Evolutionary conservation across 179 eudicot genomes (phyloP), one percentile per base, ranked within the genome.

Genomic region (Gypsophila paniculata): DNA sequence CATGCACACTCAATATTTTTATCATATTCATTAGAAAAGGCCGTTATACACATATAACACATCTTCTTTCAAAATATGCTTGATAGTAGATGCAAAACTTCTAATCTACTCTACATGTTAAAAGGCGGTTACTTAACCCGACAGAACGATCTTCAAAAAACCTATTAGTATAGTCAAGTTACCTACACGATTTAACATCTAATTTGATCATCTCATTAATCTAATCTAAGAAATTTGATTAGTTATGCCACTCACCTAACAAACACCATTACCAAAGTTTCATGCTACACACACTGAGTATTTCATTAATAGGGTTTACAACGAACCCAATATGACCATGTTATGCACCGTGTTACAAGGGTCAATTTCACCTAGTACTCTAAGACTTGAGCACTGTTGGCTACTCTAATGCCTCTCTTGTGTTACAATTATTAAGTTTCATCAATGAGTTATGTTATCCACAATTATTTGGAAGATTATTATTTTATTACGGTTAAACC

Each of bases 221-320:
- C 46, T 34, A 68, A 68, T 32, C 71, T 68, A 49, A 18, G n/a
- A 54, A 53, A n/a, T 8, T 7, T 53, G 32, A 38, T 69, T 69
- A 53, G 51, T 69, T 53, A 69, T 34, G 49, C 18, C 72, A 54
- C 62, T 34, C 11, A 69, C 62, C 62, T 53, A 69, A 69, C 49
- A 36, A 69, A 19, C 62, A 36, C 53, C 63, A 19, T 54, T 69
- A 54, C 44, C 62, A 13, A 46, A 38, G 36, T 62, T 62, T 42
- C 46, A 62, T 62, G 13, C 32, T 62, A 62, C 12, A 14, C 46
- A 6, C 23, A 34, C 44, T 46, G 14, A 39, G 44, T 39, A 6
- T 46, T 9, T 46, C 52, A 13, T 46, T 4, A 12, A 10, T 21
- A 57, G 21, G 58, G 21, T 53, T 17, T 17, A 5, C 58, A 53